Conservation (phyloP, 2,329 filamentous ascomycete species). For the Epichloe coenophiala region DNA sequence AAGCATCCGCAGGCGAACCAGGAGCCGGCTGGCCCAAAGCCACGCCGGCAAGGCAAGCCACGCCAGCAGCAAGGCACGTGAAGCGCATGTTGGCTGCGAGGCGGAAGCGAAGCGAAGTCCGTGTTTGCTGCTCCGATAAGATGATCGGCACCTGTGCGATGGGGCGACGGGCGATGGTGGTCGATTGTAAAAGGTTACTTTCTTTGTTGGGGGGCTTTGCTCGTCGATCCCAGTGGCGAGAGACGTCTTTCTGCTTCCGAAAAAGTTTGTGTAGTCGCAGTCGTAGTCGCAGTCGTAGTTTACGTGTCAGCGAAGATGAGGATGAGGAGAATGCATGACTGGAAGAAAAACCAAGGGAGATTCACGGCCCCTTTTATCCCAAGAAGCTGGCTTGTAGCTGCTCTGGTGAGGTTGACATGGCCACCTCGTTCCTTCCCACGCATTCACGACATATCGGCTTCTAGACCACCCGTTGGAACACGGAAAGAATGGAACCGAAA, state of each 20-base stretch:
- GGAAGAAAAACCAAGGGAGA: neutral
- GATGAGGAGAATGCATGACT: neutral
- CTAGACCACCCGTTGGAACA: neutral
- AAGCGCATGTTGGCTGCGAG: slow-evolving; percentile 12
- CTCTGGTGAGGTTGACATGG: neutral
- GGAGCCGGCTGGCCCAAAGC: slow-evolving; percentile 1
- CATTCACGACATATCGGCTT: neutral
- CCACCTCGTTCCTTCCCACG: neutral
- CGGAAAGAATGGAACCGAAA: no score
- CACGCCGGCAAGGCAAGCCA: slow-evolving; percentile 2
- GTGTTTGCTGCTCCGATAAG: neutral
- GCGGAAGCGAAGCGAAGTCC: neutral
- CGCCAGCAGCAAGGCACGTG: slow-evolving; percentile 8
- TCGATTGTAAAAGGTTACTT: neutral
- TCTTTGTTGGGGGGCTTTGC: neutral
- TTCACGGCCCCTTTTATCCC: neutral
- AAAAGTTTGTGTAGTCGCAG: no score
- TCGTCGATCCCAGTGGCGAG: neutral
- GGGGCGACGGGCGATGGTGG: neutral
- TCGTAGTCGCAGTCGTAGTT: neutral
- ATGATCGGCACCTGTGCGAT: neutral
- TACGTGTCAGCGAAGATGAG: neutral
- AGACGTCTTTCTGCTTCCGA: no score
- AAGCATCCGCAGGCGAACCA: slow-evolving; percentile 8
- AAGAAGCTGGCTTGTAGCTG: neutral